phyloP scores from a whole-genome alignment of 129 eudicot species.

The Arctium minus region DNA sequence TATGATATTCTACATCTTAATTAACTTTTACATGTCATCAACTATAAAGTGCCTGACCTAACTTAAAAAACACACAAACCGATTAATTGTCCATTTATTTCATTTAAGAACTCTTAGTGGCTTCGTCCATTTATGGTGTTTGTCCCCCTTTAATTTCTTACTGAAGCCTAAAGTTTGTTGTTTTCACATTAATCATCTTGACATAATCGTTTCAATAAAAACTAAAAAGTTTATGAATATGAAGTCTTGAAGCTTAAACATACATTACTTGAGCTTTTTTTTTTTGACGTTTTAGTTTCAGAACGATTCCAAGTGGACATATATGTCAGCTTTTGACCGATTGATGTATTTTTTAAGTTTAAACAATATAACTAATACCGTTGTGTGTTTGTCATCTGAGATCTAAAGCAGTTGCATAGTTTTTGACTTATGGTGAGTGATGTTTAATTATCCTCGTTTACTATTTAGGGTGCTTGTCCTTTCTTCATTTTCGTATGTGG shows the following conservation, averaged over 20 bases:
- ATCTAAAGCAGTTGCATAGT: background rate
- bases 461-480: background rate
- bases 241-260: background rate
- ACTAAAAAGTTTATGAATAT: background rate
- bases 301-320: background rate
- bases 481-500: background rate
- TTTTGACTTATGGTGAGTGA: background rate
- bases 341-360: background rate
- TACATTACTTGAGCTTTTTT: background rate
- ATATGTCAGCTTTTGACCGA: background rate
- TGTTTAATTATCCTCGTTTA: background rate
- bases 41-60: background rate
- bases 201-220: background rate
- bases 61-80: background rate
- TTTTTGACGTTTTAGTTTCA: background rate
- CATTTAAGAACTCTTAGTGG: no score
- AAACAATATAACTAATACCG: background rate
- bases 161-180: no score
- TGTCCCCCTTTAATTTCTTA: no score
- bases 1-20: no score
- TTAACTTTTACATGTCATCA: background rate
- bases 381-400: background rate
- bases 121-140: no score
- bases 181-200: background rate
- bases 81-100: no score